phyloP scores from a whole-genome alignment of 2,329 filamentous ascomycete genomes.

The Phoma sp. region DNA sequence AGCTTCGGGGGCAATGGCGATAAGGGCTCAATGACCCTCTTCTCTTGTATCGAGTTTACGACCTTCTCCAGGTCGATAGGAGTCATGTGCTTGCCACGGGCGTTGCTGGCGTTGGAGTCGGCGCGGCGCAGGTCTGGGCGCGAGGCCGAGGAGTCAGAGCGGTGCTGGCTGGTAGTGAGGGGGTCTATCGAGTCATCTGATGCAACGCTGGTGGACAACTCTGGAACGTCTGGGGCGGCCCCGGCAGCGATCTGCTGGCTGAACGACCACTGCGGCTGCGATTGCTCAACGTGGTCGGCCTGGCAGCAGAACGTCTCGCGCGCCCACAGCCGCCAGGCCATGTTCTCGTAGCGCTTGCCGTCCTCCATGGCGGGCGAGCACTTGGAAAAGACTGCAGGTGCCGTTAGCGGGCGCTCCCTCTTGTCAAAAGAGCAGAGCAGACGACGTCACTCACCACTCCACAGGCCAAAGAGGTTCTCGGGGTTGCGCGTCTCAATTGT shows the following conservation, averaged over 20 bases:
- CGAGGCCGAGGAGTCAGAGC: slow-evolving; percentile 58
- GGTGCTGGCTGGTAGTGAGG: slow-evolving; percentile 54
- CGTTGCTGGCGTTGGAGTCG: slow-evolving; percentile 73
- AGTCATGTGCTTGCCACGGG: slow-evolving; percentile 86
- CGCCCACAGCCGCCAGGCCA: slow-evolving; percentile 94
- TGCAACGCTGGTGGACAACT: slow-evolving; percentile 55
- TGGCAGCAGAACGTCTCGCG: slow-evolving; percentile 90
- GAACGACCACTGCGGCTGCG: slow-evolving; percentile 42
- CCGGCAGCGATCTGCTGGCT: slow-evolving; percentile 34
- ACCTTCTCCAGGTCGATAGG: slow-evolving; percentile 92
- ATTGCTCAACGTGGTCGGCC: slow-evolving; percentile 54
- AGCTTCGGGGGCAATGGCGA: slow-evolving; percentile 54
- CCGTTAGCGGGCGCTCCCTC: slow-evolving; percentile 28
- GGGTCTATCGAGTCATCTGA: slow-evolving; percentile 51
- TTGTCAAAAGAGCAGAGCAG: too few relatives aligned
- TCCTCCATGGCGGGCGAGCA: slow-evolving; percentile 94
- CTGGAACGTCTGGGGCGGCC: slow-evolving; percentile 45
- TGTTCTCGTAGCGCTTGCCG: slow-evolving; percentile 88
- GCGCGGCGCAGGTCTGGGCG: slow-evolving; percentile 72
- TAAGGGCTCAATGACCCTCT: slow-evolving; percentile 69
- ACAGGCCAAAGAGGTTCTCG: slow-evolving; percentile 94
- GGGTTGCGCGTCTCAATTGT: slow-evolving; percentile 93
- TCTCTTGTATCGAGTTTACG: slow-evolving; percentile 88
- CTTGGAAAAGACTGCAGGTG: slow-evolving; percentile 79
- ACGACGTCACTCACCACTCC: slow-evolving; percentile 75